These are phyloP conservation scores for Oryza nivara DNA, from an alignment of 176 grass and related monocot genomes.

Conservation along the genomic window DNA sequence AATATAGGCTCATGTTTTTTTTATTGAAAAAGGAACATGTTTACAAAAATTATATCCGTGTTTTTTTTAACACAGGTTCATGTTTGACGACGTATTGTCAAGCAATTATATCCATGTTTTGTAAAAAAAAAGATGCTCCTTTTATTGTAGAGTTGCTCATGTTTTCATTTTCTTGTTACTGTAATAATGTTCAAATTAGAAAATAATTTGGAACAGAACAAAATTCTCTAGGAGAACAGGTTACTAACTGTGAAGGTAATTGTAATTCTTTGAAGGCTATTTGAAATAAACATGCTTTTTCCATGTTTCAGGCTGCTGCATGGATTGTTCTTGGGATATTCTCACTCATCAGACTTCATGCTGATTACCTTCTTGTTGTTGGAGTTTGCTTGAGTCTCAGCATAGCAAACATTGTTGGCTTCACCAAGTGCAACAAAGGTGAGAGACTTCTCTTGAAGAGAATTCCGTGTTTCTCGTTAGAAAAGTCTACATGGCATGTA, in stretches of 20 bases:
- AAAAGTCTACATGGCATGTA: neutral
- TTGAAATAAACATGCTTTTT: neutral
- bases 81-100: neutral
- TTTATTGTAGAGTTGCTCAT: neutral
- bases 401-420: conserved; percentile 96
- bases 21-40: too few relatives aligned
- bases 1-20: too few relatives aligned
- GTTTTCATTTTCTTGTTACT: conserved; percentile 6
- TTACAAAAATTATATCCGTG: too few relatives aligned
- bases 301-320: conserved; percentile 84
- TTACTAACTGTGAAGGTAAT: neutral
- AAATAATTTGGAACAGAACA: neutral
- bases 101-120: neutral
- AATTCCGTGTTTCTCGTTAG: neutral
- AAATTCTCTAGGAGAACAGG: neutral
- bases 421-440: conserved; percentile 99
- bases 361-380: conserved; percentile 94
- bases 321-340: conserved; percentile 97
- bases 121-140: too few relatives aligned
- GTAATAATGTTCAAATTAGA: neutral
- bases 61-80: too few relatives aligned
- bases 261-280: neutral
- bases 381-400: conserved; percentile 97
- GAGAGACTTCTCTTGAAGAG: too few relatives aligned
- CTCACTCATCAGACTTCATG: conserved; percentile 90